Conservation (phyloP, 2,329 filamentous ascomycete species). For the Metarhizium sp. region DNA sequence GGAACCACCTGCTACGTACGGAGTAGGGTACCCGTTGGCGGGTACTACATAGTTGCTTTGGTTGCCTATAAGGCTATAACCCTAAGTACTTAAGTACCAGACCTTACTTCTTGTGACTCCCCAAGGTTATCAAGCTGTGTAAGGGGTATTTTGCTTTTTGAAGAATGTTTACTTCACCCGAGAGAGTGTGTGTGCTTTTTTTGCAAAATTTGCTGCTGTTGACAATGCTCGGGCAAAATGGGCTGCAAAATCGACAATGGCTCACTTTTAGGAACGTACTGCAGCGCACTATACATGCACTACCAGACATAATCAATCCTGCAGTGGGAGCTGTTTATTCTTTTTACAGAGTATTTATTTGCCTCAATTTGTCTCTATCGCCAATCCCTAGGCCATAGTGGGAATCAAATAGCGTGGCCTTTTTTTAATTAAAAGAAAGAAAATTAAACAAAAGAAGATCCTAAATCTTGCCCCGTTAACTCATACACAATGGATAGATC, state of each 20-base stretch:
- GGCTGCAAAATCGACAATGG: background rate
- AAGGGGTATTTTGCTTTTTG: too few relatives aligned
- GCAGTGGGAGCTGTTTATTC: background rate
- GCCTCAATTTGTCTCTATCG: constrained; percentile 1
- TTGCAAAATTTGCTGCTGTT: background rate
- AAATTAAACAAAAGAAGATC: background rate
- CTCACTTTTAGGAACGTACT: background rate
- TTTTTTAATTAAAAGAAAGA: background rate
- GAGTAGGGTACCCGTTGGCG: too few relatives aligned
- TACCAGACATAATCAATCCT: background rate
- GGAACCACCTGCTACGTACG: background rate
- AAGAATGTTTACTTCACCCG: background rate
- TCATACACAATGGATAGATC: background rate
- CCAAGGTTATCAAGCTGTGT: too few relatives aligned
- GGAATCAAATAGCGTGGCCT: background rate
- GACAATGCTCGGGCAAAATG: background rate
- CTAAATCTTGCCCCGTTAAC: background rate
- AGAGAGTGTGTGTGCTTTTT: background rate
- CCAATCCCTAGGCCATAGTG: background rate
- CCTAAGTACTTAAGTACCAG: too few relatives aligned
- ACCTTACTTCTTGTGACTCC: too few relatives aligned
- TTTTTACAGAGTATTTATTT: background rate
- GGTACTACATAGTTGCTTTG: too few relatives aligned
- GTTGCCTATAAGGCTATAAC: too few relatives aligned
- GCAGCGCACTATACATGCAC: too few relatives aligned